Evolutionary conservation across 1,139 yeast species (phyloP).

Genomic region (Pichia sp.): DNA sequence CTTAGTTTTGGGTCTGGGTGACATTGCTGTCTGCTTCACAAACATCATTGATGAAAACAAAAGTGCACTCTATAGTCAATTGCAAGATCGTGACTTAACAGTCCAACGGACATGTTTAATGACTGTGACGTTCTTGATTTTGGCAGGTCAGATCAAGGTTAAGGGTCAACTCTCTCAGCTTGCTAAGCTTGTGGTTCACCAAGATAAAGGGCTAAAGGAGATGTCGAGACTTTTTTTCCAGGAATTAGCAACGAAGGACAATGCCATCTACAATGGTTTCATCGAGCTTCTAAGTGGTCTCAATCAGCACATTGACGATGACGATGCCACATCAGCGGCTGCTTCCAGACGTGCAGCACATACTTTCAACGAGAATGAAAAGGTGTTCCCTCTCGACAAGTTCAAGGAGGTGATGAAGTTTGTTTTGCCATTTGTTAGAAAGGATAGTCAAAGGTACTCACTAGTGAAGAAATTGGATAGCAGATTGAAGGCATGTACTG

Average conservation of each 20-base stretch:
- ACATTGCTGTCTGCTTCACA: conserved; percentile 95
- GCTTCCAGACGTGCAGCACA: not conserved
- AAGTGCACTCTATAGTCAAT: conserved; percentile 75
- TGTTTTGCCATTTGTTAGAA: conserved; percentile 75
- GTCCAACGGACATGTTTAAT: conserved; percentile 95
- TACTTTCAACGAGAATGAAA: not conserved
- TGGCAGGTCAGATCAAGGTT: conserved; percentile 97
- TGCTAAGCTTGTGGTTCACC: conserved; percentile 92
- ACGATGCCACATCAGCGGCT: not conserved
- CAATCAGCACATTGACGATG: conserved; percentile 53
- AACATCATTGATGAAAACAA: conserved; percentile 90
- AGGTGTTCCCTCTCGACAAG: conserved; percentile 6
- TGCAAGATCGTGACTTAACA: conserved; percentile 78
- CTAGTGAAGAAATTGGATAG: conserved; percentile 70
- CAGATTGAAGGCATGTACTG: conserved; percentile 39
- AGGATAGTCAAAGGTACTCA: conserved; percentile 86
- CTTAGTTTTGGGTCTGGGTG: conserved; percentile 89
- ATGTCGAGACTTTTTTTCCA: conserved; percentile 88
- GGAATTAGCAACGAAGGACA: conserved; percentile 92
- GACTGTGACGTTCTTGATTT: conserved; percentile 92
- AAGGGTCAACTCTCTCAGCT: conserved; percentile 96
- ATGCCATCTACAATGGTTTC: conserved; percentile 94
- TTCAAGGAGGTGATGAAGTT: conserved; percentile 78
- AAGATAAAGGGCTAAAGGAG: conserved; percentile 82
- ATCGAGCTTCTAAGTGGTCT: conserved; percentile 92